Percentiles rank a stretch among this genome's conserved stretches.
Conservation (phyloP, 2,329 filamentous ascomycete species). For the Achaetomium macrosporum region DNA sequence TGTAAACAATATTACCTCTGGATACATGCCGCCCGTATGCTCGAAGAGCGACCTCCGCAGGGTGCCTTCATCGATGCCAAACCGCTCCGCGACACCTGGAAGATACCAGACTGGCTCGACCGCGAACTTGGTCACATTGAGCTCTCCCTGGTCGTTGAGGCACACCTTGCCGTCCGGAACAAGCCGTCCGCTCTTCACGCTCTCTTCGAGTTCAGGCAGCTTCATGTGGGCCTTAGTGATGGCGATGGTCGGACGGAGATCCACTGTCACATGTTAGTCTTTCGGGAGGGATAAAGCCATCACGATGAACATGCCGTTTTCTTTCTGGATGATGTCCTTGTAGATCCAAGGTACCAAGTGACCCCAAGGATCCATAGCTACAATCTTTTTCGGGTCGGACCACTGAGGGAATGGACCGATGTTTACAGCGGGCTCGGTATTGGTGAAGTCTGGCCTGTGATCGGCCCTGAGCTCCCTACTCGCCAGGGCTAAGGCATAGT, state of each 20-base stretch:
- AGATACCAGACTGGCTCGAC: slow-evolving; percentile 93
- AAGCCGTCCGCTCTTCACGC: slow-evolving; percentile 73
- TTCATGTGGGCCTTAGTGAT: slow-evolving; percentile 94
- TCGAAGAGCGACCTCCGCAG: slow-evolving; percentile 86
- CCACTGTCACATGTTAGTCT: slow-evolving; percentile 43
- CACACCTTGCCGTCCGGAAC: slow-evolving; percentile 82
- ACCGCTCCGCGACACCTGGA: slow-evolving; percentile 82
- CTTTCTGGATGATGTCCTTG: slow-evolving; percentile 68
- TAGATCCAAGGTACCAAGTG: slow-evolving; percentile 82
- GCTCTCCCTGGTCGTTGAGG: slow-evolving; percentile 75
- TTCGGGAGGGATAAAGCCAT: background rate
- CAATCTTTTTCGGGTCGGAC: slow-evolving; percentile 87
- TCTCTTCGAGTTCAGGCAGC: slow-evolving; percentile 88
- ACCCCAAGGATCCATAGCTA: slow-evolving; percentile 93
- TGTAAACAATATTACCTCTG: slow-evolving; percentile 53
- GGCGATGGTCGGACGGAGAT: slow-evolving; percentile 85
- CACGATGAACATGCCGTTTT: slow-evolving; percentile 50
- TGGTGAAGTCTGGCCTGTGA: slow-evolving; percentile 63
- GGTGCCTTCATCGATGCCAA: slow-evolving; percentile 87
- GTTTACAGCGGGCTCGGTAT: slow-evolving; percentile 85
- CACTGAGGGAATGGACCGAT: slow-evolving; percentile 89
- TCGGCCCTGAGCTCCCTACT: slow-evolving; percentile 81
- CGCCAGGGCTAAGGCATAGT: slow-evolving; percentile 87
- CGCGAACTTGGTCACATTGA: slow-evolving; percentile 92
- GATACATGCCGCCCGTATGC: slow-evolving; percentile 92